Conservation (phyloP, 208 protist species). For the Kentomonas sorsogonicus region DNA sequence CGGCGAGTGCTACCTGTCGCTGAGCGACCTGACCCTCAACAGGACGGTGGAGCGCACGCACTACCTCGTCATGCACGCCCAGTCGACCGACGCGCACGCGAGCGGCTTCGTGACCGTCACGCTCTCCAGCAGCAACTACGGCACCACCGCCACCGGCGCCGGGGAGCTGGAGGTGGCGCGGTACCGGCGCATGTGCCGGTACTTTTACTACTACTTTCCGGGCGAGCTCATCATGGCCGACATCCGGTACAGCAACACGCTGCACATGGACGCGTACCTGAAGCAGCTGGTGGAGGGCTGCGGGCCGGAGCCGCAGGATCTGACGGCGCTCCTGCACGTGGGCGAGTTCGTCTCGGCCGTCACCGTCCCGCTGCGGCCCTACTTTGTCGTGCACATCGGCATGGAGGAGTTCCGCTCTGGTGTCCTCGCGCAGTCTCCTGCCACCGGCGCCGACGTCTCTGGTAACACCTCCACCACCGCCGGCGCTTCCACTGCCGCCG, state of each 20-base stretch:
- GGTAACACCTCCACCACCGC: too few species aligned
- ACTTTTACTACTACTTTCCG: constrained; percentile 70
- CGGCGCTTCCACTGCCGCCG: too few species aligned
- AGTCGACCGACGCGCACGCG: constrained; percentile 27
- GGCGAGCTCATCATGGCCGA: constrained; percentile 49
- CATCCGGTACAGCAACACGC: constrained; percentile 50
- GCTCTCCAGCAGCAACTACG: constrained; percentile 45
- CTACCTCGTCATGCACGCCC: constrained; percentile 49
- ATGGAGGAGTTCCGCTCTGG: constrained; percentile 60
- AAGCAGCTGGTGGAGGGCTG: constrained; percentile 48
- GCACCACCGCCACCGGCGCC: constrained; percentile 29
- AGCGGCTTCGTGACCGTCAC: constrained; percentile 59
- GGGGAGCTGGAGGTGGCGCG: constrained; percentile 28
- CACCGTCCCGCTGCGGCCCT: constrained; percentile 14
- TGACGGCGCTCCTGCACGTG: too few species aligned
- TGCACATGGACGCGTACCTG: constrained; percentile 65
- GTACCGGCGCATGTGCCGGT: constrained; percentile 50
- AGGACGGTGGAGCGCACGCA: constrained; percentile 49
- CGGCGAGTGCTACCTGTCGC: constrained; percentile 61
- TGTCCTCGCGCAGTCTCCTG: too few species aligned
- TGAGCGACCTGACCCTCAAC: constrained; percentile 47
- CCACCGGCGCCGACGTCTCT: too few species aligned
- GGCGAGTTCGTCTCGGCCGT: not conserved
- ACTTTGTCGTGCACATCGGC: constrained; percentile 43
- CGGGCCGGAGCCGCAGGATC: constrained; percentile 81